Percentiles rank a stretch among this genome's conserved stretches.
Evolutionary conservation across 768 basidiomycete species (phyloP).

Genomic region (Rickenella mellea): DNA sequence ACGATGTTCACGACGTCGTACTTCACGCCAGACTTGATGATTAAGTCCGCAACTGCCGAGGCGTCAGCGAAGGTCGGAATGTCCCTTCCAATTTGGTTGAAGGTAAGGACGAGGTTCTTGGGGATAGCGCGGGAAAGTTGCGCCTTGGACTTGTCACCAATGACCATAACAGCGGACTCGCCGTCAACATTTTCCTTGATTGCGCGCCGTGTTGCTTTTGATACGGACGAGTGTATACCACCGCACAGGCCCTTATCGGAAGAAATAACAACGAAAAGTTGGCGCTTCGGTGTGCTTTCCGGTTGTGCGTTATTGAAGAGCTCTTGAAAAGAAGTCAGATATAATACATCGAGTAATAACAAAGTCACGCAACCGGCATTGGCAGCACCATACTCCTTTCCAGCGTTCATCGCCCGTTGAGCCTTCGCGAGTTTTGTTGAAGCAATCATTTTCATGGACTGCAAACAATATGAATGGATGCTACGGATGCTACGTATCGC

Average conservation of each 20-base stretch:
- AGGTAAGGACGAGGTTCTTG: conserved; percentile 68
- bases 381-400: conserved; percentile 88
- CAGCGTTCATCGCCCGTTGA: conserved; percentile 83
- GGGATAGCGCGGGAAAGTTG: conserved; percentile 67
- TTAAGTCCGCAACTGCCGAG: conserved; percentile 85
- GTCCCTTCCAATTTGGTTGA: conserved; percentile 97
- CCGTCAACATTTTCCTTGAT: conserved; percentile 42
- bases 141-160: conserved; percentile 96
- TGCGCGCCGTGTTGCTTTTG: conserved; percentile 77
- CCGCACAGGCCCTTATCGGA: conserved; percentile 99
- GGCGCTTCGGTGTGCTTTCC: conserved; percentile 60
- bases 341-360: neutral
- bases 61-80: conserved; percentile 97
- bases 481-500: neutral
- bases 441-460: conserved; percentile 99
- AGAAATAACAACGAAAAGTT: conserved; percentile 89
- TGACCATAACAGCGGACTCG: conserved; percentile 69
- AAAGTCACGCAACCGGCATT: conserved; percentile 62
- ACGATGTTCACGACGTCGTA: conserved; percentile 80
- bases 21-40: conserved; percentile 74
- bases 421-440: conserved; percentile 95
- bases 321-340: conserved; percentile 40
- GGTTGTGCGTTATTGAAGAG: conserved; percentile 73
- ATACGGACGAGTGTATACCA: conserved; percentile 96
- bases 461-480: conserved; percentile 7